phyloP scores from a whole-genome alignment of 768 basidiomycete species.

The Calocera cornea region DNA sequence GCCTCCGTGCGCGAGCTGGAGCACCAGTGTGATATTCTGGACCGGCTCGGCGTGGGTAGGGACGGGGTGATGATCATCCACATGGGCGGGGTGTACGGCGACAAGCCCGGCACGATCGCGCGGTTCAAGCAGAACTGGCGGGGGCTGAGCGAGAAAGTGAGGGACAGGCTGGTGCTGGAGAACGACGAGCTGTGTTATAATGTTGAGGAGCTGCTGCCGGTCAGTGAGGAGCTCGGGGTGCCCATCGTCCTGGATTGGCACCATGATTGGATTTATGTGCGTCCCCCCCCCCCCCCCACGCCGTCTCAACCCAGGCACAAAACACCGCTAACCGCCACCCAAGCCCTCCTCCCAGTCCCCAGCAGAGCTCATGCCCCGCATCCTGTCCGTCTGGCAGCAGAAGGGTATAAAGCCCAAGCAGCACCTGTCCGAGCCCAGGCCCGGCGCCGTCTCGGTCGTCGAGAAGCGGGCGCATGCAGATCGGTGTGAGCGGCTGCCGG shows the following conservation, averaged over 20 bases:
- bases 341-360: slow-evolving; percentile 35
- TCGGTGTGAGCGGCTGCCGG: slow-evolving; percentile 55
- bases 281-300: slow-evolving; percentile 7
- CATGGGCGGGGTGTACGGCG: slow-evolving; percentile 69
- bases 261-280: slow-evolving; percentile 50
- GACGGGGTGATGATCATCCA: slow-evolving; percentile 86
- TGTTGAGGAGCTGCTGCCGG: slow-evolving; percentile 71
- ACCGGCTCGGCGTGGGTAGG: slow-evolving; percentile 64
- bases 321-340: no score
- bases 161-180: slow-evolving; percentile 71
- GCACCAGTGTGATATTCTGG: slow-evolving; percentile 76
- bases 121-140: slow-evolving; percentile 61
- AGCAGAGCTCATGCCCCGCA: slow-evolving; percentile 53
- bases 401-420: slow-evolving; percentile 82
- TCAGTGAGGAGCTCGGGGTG: slow-evolving; percentile 72
- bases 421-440: slow-evolving; percentile 81
- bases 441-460: slow-evolving; percentile 70
- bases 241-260: slow-evolving; percentile 70
- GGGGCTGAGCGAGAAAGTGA: slow-evolving; percentile 47
- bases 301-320: not conserved
- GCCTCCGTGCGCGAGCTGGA: slow-evolving; percentile 66
- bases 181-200: slow-evolving; percentile 93
- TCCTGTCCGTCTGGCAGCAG: slow-evolving; percentile 56
- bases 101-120: slow-evolving; percentile 55
- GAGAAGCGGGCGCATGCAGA: slow-evolving; percentile 79